Percentiles rank a stretch among this genome's conserved stretches.
These are phyloP conservation scores for Garcileccinum viscosum DNA, from an alignment of 1,284 basidiomycete genomes.

Conservation along the genomic window DNA sequence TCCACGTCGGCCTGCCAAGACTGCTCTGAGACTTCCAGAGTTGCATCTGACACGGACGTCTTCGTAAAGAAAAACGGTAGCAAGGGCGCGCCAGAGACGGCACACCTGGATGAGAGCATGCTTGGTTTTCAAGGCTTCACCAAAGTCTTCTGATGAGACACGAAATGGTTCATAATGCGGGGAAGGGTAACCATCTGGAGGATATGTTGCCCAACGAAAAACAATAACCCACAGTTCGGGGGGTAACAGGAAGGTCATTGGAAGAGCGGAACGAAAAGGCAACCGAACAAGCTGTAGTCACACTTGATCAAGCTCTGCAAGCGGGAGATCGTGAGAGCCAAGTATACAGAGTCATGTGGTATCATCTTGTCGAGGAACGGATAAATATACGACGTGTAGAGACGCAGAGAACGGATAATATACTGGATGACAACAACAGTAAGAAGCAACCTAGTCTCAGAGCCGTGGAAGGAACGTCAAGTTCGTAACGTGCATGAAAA, in stretches of 20 bases:
- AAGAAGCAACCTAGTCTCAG: constrained; percentile 28
- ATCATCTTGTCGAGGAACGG: constrained; percentile 36
- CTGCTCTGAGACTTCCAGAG: constrained; percentile 38
- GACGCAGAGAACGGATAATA: constrained; percentile 33
- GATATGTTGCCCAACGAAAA: constrained; percentile 50
- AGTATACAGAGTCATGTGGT: constrained; percentile 33
- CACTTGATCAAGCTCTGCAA: neutral
- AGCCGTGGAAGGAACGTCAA: constrained; percentile 39
- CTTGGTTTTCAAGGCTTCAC: constrained; percentile 38
- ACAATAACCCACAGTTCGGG: constrained; percentile 59
- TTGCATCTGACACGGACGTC: constrained; percentile 53
- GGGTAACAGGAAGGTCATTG: constrained; percentile 42
- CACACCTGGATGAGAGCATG: constrained; percentile 58
- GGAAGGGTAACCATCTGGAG: constrained; percentile 33
- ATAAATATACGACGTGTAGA: constrained; percentile 37
- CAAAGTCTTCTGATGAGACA: constrained; percentile 32
- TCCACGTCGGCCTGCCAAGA: constrained; percentile 33
- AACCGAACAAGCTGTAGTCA: neutral
- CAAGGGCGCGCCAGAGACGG: constrained; percentile 56
- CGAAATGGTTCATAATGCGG: constrained; percentile 52
- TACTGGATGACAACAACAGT: constrained; percentile 37
- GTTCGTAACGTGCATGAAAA: constrained; percentile 35
- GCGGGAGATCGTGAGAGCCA: constrained; percentile 11
- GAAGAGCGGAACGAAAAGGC: neutral
- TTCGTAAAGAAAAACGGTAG: constrained; percentile 55